A percentile compares a stretch with the other conserved stretches of the same genome.
phyloP scores from a whole-genome alignment of 2,329 filamentous ascomycete species.

The Leptodontidium sp. region DNA sequence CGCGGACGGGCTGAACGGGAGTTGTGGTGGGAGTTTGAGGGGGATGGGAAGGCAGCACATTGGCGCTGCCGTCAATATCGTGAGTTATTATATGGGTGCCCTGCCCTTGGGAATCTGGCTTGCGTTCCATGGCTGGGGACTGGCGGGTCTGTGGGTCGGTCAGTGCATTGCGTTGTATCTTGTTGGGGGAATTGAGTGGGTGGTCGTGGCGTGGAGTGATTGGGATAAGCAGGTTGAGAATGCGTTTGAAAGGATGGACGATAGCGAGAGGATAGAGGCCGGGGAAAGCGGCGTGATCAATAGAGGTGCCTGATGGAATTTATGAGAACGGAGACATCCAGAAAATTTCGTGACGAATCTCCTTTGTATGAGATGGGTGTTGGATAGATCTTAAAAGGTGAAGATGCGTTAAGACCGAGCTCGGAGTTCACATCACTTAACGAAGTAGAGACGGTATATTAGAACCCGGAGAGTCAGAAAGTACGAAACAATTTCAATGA shows the following conservation, averaged over 20 bases:
- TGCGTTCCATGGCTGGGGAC: constrained; percentile 85
- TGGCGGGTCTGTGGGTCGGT: constrained; percentile 82
- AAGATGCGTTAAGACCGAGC: neutral
- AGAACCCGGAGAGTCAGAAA: too few species aligned
- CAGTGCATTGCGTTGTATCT: constrained; percentile 84
- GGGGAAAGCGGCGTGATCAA: constrained; percentile 24
- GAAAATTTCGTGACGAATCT: neutral
- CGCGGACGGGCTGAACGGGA: constrained; percentile 85
- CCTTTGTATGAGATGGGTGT: neutral
- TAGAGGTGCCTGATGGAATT: neutral
- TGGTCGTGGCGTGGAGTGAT: constrained; percentile 77
- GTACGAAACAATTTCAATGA: too few species aligned
- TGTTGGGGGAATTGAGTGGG: constrained; percentile 81
- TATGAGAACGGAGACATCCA: neutral
- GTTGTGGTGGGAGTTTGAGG: constrained; percentile 80
- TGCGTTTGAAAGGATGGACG: constrained; percentile 76
- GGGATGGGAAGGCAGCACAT: constrained; percentile 90
- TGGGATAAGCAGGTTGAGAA: constrained; percentile 79
- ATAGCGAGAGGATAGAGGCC: constrained; percentile 42
- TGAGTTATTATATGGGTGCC: constrained; percentile 86
- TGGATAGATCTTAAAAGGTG: neutral
- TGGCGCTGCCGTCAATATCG: constrained; percentile 80
- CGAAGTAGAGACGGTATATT: too few species aligned
- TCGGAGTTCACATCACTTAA: neutral
- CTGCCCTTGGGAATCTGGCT: constrained; percentile 84